Conservation (phyloP, 1,284 basidiomycete species). For the Agaricales sp. region DNA sequence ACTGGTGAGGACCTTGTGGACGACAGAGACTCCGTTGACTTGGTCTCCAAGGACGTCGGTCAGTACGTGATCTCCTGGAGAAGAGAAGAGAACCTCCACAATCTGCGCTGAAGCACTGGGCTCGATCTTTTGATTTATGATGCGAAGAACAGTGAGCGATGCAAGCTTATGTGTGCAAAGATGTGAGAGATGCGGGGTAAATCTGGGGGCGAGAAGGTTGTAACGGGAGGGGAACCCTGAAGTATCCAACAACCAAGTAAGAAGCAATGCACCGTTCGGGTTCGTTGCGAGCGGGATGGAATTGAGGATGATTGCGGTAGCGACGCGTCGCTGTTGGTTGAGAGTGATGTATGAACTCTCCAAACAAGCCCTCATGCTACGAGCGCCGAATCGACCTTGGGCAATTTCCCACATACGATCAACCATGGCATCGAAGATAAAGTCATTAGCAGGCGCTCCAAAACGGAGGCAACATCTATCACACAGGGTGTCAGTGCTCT, state of each 20-base stretch:
- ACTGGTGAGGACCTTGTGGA: slow-evolving; percentile 88
- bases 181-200: slow-evolving; percentile 92
- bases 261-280: slow-evolving; percentile 88
- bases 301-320: slow-evolving; percentile 90
- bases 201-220: slow-evolving; percentile 85
- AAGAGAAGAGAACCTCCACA: slow-evolving; percentile 78
- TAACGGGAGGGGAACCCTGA: slow-evolving; percentile 91
- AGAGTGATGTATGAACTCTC: slow-evolving; percentile 80
- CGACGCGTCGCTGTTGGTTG: slow-evolving; percentile 91
- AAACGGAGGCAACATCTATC: slow-evolving; percentile 84
- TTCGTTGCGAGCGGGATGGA: slow-evolving; percentile 97
- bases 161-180: slow-evolving; percentile 98
- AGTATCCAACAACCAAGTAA: slow-evolving; percentile 96
- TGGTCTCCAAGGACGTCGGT: slow-evolving; percentile 92
- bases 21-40: slow-evolving; percentile 89
- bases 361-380: slow-evolving; percentile 95
- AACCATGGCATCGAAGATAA: slow-evolving; percentile 96
- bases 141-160: slow-evolving; percentile 85
- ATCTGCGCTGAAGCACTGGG: slow-evolving; percentile 75
- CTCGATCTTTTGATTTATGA: slow-evolving; percentile 89
- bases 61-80: slow-evolving; percentile 78
- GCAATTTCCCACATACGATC: slow-evolving; percentile 98
- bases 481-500: slow-evolving; percentile 10
- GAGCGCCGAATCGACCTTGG: slow-evolving; percentile 93
- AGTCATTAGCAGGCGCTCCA: slow-evolving; percentile 81